Evolutionary conservation across 2,329 filamentous ascomycete species (phyloP).

Genomic region (Colletotrichum simmondsii): DNA sequence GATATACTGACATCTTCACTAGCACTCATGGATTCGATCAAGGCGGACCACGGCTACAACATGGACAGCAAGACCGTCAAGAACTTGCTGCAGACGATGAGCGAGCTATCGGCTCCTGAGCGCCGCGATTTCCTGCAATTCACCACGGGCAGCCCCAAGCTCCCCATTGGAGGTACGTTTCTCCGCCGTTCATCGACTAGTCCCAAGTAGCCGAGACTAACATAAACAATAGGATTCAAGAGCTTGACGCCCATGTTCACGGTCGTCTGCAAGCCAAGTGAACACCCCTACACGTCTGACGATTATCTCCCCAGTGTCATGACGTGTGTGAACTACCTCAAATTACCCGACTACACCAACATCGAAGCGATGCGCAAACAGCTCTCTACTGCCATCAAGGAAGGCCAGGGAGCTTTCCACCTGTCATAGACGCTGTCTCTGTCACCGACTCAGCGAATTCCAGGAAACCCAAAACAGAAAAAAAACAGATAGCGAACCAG

Average conservation of each 20-base stretch:
- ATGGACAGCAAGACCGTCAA: slow-evolving; percentile 97
- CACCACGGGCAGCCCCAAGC: slow-evolving; percentile 96
- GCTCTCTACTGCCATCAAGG: slow-evolving; percentile 86
- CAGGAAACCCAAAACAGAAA: background rate
- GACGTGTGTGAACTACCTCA: slow-evolving; percentile 99
- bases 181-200: background rate
- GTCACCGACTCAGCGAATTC: background rate
- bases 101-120: slow-evolving; percentile 78
- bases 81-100: slow-evolving; percentile 95
- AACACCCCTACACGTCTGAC: slow-evolving; percentile 91
- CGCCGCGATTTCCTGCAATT: slow-evolving; percentile 97
- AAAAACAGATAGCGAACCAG: slow-evolving; percentile 1
- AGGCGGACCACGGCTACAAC: slow-evolving; percentile 98
- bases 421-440: slow-evolving; percentile 71
- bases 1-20: slow-evolving; percentile 37
- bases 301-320: slow-evolving; percentile 99
- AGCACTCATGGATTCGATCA: slow-evolving; percentile 98
- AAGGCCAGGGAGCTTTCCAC: slow-evolving; percentile 98
- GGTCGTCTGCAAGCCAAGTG: slow-evolving; percentile 98
- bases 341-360: slow-evolving; percentile 92
- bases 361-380: slow-evolving; percentile 81
- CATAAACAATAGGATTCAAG: slow-evolving; percentile 80
- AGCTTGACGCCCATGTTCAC: slow-evolving; percentile 98
- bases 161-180: slow-evolving; percentile 92
- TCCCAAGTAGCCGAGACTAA: slow-evolving; percentile 6